Base-by-base conservation (phyloP, 352 stramenopile species). In the Thraustotheca clavata region DNA sequence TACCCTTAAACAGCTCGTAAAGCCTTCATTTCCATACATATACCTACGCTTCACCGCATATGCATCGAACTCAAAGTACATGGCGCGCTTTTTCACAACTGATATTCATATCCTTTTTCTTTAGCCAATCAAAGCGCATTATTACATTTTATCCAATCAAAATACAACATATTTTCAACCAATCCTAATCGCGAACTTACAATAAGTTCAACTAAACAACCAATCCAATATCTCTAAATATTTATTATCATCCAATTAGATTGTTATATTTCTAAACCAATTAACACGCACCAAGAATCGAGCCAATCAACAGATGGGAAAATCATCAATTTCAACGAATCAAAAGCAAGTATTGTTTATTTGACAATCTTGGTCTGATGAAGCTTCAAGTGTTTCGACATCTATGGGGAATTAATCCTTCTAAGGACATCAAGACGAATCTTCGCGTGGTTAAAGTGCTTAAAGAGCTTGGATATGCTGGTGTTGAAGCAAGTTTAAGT, bases 401-500 rank as follows among this genome's bases (percentile, higher is more conserved):
- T 33, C 29, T 65, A 5, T 65, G 57, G 57, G 57, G 57, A 18
- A 65, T 65, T 35, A 33, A 52, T 16, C 57, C 57, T 2, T 26
- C 26, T 27, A 27, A 24, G 20, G 26, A 54, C 2, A 14, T 54
- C 16, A 35, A 50, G 26, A 65, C 38, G 26, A 65, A 65, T 46
- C 39, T 65, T 12, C 20, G 27, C 12, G 12, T 65, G 11, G 41
- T 65, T 2, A 11, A 32, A 22, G 18, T 32, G 38, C 57, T 65
- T 14, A 65, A 65, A 32, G 27, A 27, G 12, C 57, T 65, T 5
- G 77, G 77, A 38, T 89, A 79, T 61, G 71, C 85, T 60, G 80
- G 80, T 32, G 70, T 89, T n/a, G 80, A 89, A 60, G 80, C 77
- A 52, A 89, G 80, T 73, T 68, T 89, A 20, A 73, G 73, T 34